Evolutionary conservation across 495 filamentous ascomycete genomes (phyloP).

Genomic region (Penicillium pulvis): DNA sequence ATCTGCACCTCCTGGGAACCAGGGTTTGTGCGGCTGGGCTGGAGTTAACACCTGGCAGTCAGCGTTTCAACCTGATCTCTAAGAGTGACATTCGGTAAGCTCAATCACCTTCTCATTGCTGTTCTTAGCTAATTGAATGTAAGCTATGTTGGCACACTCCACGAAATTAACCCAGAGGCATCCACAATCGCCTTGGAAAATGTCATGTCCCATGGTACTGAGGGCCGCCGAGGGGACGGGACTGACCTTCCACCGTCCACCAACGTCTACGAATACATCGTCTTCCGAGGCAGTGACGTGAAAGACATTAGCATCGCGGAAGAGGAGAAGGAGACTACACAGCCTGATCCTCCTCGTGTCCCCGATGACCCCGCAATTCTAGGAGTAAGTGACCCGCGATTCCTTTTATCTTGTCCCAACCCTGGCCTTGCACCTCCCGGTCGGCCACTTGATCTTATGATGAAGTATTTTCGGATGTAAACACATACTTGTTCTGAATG

Average conservation of each 20-base stretch:
- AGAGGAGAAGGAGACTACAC: conserved; percentile 65
- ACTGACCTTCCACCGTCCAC: conserved; percentile 78
- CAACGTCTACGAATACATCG: conserved; percentile 96
- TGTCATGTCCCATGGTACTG: conserved; percentile 89
- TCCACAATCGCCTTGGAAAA: conserved; percentile 96
- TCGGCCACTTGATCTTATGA: conserved; percentile 58
- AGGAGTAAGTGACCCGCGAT: conserved; percentile 73
- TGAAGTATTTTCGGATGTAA: conserved; percentile 56
- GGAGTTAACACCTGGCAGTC: conserved; percentile 52
- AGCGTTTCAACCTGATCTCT: conserved; percentile 74
- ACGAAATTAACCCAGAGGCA: conserved; percentile 96
- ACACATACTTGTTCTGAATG: conserved; percentile 71
- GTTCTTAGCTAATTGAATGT: conserved; percentile 25
- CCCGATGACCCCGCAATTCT: conserved; percentile 97
- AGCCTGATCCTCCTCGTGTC: conserved; percentile 65
- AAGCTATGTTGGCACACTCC: conserved; percentile 92
- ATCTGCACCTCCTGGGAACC: conserved; percentile 32
- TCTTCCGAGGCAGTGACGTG: conserved; percentile 97
- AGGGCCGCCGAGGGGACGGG: conserved; percentile 78
- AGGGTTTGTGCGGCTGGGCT: conserved; percentile 44
- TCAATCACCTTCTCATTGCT: neutral
- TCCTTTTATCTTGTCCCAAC: conserved; percentile 8
- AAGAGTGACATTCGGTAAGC: conserved; percentile 93
- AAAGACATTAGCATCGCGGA: conserved; percentile 95
- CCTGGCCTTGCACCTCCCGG: conserved; percentile 11